Percentiles rank a stretch among this genome's conserved stretches.
Conservation (phyloP, 2,329 filamentous ascomycete species). For the Microdochium nivale region DNA sequence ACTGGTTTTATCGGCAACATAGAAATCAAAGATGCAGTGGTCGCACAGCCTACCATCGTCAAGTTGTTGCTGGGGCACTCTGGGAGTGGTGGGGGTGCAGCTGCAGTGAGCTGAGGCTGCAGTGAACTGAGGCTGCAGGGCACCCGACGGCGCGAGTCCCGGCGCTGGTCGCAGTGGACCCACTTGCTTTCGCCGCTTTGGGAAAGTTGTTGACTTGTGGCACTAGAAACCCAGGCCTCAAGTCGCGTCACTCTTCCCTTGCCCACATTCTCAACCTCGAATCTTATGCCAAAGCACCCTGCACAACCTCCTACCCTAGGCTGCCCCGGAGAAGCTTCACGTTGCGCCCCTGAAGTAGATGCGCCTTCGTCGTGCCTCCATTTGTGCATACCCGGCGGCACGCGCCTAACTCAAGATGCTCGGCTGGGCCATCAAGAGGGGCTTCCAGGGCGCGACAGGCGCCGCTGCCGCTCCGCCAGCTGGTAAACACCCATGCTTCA, state of each 20-base stretch:
- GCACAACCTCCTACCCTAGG: background rate
- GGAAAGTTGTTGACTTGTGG: constrained; percentile 1
- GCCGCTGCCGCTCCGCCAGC: constrained; percentile 18
- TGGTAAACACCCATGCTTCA: background rate
- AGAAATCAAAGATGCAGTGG: no score
- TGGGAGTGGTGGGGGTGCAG: background rate
- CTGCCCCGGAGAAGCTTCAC: background rate
- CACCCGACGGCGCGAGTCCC: background rate
- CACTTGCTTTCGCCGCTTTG: background rate
- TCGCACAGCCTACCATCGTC: no score
- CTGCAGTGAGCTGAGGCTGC: no score
- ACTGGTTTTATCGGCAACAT: no score
- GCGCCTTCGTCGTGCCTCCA: background rate
- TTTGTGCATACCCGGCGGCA: background rate
- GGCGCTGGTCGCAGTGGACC: background rate
- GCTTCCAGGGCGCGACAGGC: constrained; percentile 29
- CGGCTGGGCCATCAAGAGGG: constrained; percentile 49
- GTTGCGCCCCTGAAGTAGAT: background rate
- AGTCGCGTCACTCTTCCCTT: background rate
- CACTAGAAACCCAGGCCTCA: background rate
- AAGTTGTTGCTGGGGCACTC: no score
- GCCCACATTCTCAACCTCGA: no score
- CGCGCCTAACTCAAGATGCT: constrained; percentile 33
- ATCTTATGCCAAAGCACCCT: background rate
- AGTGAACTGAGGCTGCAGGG: background rate